Evolutionary conservation across 805 yeast species (phyloP).

Genomic region (Spathaspora hagerdaliae): DNA sequence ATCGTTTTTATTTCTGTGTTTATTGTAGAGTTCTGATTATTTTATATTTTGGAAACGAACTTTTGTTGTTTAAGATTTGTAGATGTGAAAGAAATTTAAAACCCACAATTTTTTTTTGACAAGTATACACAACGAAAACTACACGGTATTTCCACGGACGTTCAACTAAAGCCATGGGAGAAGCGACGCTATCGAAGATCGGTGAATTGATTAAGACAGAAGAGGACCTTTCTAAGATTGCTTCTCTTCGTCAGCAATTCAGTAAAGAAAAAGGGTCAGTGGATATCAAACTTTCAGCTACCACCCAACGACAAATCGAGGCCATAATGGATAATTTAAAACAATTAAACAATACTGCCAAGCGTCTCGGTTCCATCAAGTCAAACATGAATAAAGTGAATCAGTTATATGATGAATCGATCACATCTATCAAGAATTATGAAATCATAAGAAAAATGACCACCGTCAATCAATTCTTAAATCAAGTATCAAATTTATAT

Average conservation of each 20-base stretch:
- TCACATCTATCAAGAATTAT: constrained; percentile 60
- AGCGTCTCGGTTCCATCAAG: constrained; percentile 33
- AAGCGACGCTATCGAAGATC: constrained; percentile 24
- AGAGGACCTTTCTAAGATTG: constrained; percentile 54
- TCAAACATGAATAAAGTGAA: constrained; percentile 40
- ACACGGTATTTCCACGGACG: too few species aligned
- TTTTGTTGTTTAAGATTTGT: too few species aligned
- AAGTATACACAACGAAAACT: too few species aligned
- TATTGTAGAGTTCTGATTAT: not conserved
- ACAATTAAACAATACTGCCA: constrained; percentile 43
- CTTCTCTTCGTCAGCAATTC: constrained; percentile 50
- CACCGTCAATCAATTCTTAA: constrained; percentile 65
- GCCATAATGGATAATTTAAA: constrained; percentile 50
- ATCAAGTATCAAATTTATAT: constrained; percentile 62
- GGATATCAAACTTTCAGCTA: constrained; percentile 69
- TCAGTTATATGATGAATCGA: constrained; percentile 52
- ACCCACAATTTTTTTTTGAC: too few species aligned
- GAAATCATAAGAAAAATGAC: constrained; percentile 67
- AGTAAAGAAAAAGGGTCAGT: constrained; percentile 67
- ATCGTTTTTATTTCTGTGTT: not conserved
- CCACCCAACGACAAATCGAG: constrained; percentile 62
- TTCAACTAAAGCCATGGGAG: not conserved
- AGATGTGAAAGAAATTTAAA: too few species aligned
- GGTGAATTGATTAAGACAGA: constrained; percentile 38
- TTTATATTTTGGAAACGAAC: not conserved